Evolutionary conservation across 2,329 filamentous ascomycete genomes (phyloP).

Genomic region (Drechslera avenae): DNA sequence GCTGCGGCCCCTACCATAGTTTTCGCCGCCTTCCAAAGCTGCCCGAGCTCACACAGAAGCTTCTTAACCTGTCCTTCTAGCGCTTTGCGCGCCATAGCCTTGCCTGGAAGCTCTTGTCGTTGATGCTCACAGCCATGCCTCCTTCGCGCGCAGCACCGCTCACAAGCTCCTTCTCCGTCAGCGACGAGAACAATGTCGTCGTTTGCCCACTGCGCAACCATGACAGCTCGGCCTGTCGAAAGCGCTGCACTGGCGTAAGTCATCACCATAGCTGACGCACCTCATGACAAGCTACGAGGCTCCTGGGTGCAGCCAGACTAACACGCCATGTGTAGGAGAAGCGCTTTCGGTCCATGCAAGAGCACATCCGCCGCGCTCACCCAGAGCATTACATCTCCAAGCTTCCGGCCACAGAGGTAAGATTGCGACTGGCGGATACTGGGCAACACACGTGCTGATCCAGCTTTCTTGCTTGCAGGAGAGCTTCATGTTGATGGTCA

Average conservation of each 20-base stretch:
- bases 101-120: conserved; percentile 21
- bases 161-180: conserved; percentile 89
- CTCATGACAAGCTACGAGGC: conserved; percentile 9
- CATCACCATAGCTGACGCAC: conserved; percentile 18
- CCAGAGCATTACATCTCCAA: conserved; percentile 97
- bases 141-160: conserved; percentile 77
- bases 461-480: conserved; percentile 54
- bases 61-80: conserved; percentile 1
- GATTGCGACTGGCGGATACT: not conserved
- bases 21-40: conserved; percentile 5
- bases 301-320: conserved; percentile 13
- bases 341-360: conserved; percentile 97
- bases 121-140: conserved; percentile 71
- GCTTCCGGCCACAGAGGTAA: conserved; percentile 84
- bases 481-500: conserved; percentile 97
- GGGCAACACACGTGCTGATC: conserved; percentile 7
- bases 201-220: conserved; percentile 95
- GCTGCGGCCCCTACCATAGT: conserved; percentile 1
- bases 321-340: conserved; percentile 71
- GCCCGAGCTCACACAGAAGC: conserved; percentile 7
- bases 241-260: conserved; percentile 98
- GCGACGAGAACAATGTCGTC: conserved; percentile 92
- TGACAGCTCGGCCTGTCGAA: conserved; percentile 95
- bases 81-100: conserved; percentile 12
- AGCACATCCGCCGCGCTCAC: conserved; percentile 96